Evolutionary conservation across 179 eudicot genomes (phyloP), one percentile per base, ranked within the genome.

Genomic region (Heliamphora pulchella): DNA sequence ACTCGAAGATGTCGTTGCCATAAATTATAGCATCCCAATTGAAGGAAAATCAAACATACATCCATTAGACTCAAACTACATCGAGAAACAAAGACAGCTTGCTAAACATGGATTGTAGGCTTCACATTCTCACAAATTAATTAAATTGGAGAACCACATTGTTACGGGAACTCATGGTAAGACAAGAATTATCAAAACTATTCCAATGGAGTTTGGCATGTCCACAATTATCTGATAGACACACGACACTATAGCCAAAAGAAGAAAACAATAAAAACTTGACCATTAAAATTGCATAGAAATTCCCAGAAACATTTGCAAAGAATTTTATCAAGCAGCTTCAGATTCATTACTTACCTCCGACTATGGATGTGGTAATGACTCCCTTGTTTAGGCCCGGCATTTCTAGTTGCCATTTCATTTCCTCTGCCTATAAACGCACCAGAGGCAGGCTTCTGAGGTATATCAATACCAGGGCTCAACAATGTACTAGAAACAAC

Each of bases 401-500:
- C n/a, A 76, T 62, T 57, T 76, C 61, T 66, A 47, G 66, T 17
- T 22, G 41, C 83, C 79, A 81, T 81, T 71, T 76, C 84, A 81
- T 79, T 69, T 6, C 46, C 47, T 67, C 58, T 64, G 64, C 44
- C 18, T 8, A 53, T 18, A 50, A 51, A 81, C 11, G 81, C 67
- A 51, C 39, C 48, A n/a, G 22, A 70, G 62, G 20, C 46, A n/a
- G 59, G 71, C 20, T 55, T 76, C 54, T 6, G 11, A 63, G 73
- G 75, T 72, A 39, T n/a, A 50, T 39, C 51, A 13, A 18, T 43
- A 8, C 75, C 72, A 66, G 48, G 5, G 74, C 61, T 69, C 71
- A 78, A 74, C 41, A 64, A 55, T 39, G 51, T 44, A 79, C 43
- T n/a, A 66, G 63, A 75, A 70, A 75, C 79, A 57, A 58, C 0